Base-by-base conservation (phyloP, 1,284 basidiomycete species). In the Boletellus deceptivus region DNA sequence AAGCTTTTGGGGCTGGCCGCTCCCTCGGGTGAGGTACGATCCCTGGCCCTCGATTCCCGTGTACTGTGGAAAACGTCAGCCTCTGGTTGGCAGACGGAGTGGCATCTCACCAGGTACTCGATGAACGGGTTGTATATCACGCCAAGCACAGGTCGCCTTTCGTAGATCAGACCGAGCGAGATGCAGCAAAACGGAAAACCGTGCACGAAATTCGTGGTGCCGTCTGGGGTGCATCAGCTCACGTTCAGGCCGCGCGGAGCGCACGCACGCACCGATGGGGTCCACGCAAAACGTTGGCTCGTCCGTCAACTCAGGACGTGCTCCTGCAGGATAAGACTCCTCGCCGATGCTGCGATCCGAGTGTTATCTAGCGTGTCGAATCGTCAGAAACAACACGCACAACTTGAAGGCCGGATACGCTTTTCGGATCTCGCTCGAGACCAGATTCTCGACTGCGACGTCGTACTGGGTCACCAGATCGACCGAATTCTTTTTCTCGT, bases 381-480 rank as follows among this genome's bases (percentile, higher is more conserved):
- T 5, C 22, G n/a, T 54, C 18, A 46, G 34, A 46, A 27, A 60
- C 6, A 35, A n/a, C 49, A 78, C 89, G 65, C 67, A 93, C 91
- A 94, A 95, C 56, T 86, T 74, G 70, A 93, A 96, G 11, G 72
- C 64, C 0, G 93, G 93, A 69, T 91, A 97, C 43, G 75, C 75
- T 25, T 72, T 69, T 31, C 74, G 72, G 54, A 98, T 84, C 66
- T 84, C 80, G 48, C 77, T 66, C 67, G 84, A 84, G 42, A 98
- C 89, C 49, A 95, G 77, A 57, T 90, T 85, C 69, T 98, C 95
- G 13, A 97, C 93, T 35, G 79, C 84, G 54, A 97, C 90, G 71
- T 99, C 95, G 63, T 93, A 97, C 72, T 98, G 91, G 0, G 96
- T 98, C n/a, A 98, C 96, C 35, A 98, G 77, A 71, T 95, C 93